Evolutionary conservation across 139 green algal genomes (phyloP).

Genomic region (Asterochloris sp.): DNA sequence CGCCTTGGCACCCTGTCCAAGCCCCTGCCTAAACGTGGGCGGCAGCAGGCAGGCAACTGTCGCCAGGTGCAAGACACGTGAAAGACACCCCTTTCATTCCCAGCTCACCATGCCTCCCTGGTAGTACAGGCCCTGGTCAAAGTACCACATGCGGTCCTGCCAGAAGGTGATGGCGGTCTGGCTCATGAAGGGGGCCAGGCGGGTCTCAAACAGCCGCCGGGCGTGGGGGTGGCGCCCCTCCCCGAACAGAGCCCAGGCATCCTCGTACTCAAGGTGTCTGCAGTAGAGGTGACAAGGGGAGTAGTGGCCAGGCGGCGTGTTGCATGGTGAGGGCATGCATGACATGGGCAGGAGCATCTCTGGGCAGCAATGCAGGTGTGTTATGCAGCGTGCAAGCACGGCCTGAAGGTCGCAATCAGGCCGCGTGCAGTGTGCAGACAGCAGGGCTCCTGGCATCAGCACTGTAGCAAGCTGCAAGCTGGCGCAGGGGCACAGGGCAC

Average conservation of each 20-base stretch:
- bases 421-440: no score
- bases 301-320: no score
- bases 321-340: no score
- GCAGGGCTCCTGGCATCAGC: no score
- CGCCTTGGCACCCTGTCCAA: not conserved
- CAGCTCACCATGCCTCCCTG: conserved; percentile 88
- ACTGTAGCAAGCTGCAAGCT: no score
- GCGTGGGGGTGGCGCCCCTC: conserved; percentile 78
- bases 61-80: not conserved
- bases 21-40: no score
- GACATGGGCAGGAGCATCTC: no score
- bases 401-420: no score
- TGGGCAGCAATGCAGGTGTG: no score
- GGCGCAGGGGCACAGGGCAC: no score
- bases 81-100: not conserved
- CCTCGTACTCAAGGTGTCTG: conserved; percentile 81
- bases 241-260: conserved; percentile 89
- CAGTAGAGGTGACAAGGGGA: not conserved
- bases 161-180: conserved; percentile 88
- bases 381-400: no score
- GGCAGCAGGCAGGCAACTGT: no score
- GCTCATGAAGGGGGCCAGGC: conserved; percentile 89
- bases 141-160: conserved; percentile 83
- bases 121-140: conserved; percentile 93
- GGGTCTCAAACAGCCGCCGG: conserved; percentile 74